These are phyloP conservation scores for Didymella glomerata DNA, from an alignment of 2,329 filamentous ascomycete genomes.

Conservation along the genomic window DNA sequence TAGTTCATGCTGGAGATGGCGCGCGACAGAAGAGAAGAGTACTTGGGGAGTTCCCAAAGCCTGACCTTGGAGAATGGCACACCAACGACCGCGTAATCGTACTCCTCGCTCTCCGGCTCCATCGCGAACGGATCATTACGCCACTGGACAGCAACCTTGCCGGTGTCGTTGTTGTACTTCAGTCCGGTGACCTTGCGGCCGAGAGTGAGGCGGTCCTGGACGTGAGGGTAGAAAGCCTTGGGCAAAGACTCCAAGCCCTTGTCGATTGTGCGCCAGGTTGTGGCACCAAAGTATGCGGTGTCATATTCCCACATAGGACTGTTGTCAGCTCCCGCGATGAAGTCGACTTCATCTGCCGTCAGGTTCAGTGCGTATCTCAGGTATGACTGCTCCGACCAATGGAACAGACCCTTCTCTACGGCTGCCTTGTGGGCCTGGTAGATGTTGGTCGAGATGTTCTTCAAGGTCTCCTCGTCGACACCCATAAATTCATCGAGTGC, in stretches of 20 bases:
- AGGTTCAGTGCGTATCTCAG: conserved; percentile 66
- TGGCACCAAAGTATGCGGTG: conserved; percentile 65
- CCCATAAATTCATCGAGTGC: conserved; percentile 32
- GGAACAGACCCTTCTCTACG: conserved; percentile 64
- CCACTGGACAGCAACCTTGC: conserved; percentile 68
- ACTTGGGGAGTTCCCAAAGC: conserved; percentile 66
- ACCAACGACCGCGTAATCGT: conserved; percentile 73
- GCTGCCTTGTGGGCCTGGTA: conserved; percentile 64
- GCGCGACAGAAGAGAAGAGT: conserved; percentile 59
- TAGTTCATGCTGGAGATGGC: conserved; percentile 62
- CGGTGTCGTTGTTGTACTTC: conserved; percentile 59
- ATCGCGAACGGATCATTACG: conserved; percentile 57
- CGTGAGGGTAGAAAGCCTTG: conserved; percentile 67
- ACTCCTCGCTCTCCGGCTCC: conserved; percentile 59
- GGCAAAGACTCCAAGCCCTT: conserved; percentile 68
- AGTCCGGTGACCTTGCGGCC: conserved; percentile 66
- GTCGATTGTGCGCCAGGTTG: conserved; percentile 71
- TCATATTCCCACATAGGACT: conserved; percentile 62
- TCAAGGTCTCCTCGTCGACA: conserved; percentile 31
- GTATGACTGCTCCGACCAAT: conserved; percentile 72
- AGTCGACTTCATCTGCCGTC: conserved; percentile 63
- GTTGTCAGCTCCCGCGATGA: conserved; percentile 48
- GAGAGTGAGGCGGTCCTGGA: conserved; percentile 65
- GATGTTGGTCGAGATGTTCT: conserved; percentile 57
- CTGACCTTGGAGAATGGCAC: conserved; percentile 71